phyloP scores from a whole-genome alignment of 495 filamentous ascomycete genomes.

The Penicillium pancosmium region DNA sequence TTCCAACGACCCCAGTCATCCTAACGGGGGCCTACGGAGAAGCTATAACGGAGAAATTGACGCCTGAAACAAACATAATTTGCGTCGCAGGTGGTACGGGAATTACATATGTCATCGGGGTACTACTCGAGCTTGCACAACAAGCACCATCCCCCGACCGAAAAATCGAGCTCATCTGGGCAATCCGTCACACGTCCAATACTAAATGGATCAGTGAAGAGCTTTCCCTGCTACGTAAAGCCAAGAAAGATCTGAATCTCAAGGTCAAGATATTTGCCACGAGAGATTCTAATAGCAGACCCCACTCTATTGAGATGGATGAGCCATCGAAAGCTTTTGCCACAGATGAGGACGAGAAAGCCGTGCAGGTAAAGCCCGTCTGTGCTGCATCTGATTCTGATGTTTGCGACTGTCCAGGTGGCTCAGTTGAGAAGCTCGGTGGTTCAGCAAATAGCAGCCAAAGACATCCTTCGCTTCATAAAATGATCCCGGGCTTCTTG shows the following conservation, averaged over 20 bases:
- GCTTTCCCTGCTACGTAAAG: conserved; percentile 47
- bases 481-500: conserved; percentile 34
- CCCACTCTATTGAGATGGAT: conserved; percentile 8
- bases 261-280: conserved; percentile 60
- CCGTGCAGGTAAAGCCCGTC: conserved; percentile 1
- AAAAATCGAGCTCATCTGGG: conserved; percentile 63
- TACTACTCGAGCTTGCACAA: conserved; percentile 49
- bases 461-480: conserved; percentile 33
- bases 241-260: conserved; percentile 40
- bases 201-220: conserved; percentile 59
- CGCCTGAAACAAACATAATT: conserved; percentile 54
- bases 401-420: conserved; percentile 15
- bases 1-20: conserved; percentile 49
- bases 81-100: conserved; percentile 68
- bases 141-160: conserved; percentile 30
- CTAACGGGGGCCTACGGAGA: conserved; percentile 63
- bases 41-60: conserved; percentile 41
- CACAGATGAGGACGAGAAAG: conserved; percentile 9
- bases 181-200: conserved; percentile 55
- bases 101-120: conserved; percentile 62
- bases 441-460: conserved; percentile 13
- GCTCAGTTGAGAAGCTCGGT: conserved; percentile 16
- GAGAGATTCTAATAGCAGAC: conserved; percentile 30
- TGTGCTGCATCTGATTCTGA: conserved; percentile 6
- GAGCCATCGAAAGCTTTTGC: background rate